Evolutionary conservation across 208 protist species (phyloP), one percentile per base, ranked within the genome.

Genomic region (Leishmania tropica): DNA sequence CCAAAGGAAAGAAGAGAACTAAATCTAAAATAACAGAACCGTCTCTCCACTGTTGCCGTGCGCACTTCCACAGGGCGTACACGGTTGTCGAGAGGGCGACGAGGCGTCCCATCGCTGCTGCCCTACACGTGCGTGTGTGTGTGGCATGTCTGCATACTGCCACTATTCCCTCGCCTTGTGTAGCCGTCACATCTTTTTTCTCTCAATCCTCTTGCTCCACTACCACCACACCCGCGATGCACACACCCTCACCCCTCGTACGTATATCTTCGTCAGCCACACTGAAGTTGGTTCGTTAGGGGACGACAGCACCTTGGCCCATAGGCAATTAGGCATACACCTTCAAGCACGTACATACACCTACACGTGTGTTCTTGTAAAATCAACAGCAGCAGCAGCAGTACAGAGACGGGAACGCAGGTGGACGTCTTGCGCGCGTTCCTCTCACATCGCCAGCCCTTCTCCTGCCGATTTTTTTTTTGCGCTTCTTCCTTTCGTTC

Each of bases 251-350:
- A 54, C 17, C 51, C 51, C 51, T 54, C 51, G 10, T 21, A 13
- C 51, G 51, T 21, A 54, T 54, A 54, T 73, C 24, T 10, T 37
- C 11, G 45, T 35, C 51, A 74, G 47, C 70, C 70, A 47, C 40
- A 74, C 70, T 10, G 42, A 45, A 74, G 45, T 74, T 54, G 70
- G 45, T 19, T 74, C 70, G 70, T 19, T 31, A 51, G 45, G 70
- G 1, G 28, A 74, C 42, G 31, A 35, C 70, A 53, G 70, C 40
- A 54, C 70, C 40, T 40, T 10, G 31, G 15, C 48, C 28, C 71
- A 11, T 37, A 42, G 15, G 19, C n/a, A 35, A 4, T 71, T 21
- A 45, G 17, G 19, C 65, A 71, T 15, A 40, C 65, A 71, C 48
- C 35, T 28, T 0, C 42, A 76, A 10, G 13, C 51, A 76, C 15